phyloP scores from a whole-genome alignment of 2,329 filamentous ascomycete genomes.

The Diaporthe vaccinii region DNA sequence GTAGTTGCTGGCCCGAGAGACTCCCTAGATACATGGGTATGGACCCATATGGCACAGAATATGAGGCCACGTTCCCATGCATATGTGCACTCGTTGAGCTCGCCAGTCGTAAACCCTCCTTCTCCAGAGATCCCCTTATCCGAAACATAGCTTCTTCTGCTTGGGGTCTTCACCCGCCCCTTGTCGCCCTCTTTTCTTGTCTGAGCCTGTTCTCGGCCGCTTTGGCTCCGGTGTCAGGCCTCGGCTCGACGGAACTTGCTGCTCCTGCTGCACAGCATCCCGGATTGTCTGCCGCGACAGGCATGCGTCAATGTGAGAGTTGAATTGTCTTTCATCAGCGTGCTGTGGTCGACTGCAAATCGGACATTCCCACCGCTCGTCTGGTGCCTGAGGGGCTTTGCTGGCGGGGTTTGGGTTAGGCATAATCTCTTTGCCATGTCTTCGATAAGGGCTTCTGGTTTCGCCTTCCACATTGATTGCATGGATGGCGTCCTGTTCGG shows the following conservation, averaged over 20 bases:
- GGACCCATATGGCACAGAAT: too few relatives aligned
- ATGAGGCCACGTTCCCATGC: too few relatives aligned
- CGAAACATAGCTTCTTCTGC: slow-evolving; percentile 68
- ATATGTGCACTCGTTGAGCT: too few relatives aligned
- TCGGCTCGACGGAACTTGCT: slow-evolving; percentile 38
- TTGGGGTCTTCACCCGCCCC: slow-evolving; percentile 54
- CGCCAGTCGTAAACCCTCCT: background rate
- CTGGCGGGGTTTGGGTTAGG: slow-evolving; percentile 62
- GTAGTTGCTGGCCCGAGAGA: too few relatives aligned
- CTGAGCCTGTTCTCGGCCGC: slow-evolving; percentile 47
- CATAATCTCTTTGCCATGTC: slow-evolving; percentile 66
- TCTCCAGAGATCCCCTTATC: slow-evolving; percentile 46
- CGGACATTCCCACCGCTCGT: slow-evolving; percentile 85
- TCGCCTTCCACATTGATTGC: slow-evolving; percentile 70
- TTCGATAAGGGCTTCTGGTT: slow-evolving; percentile 46
- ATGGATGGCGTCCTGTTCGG: slow-evolving; percentile 50
- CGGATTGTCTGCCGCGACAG: slow-evolving; percentile 88
- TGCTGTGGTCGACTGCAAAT: slow-evolving; percentile 84
- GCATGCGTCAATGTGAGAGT: slow-evolving; percentile 93
- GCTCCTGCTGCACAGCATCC: slow-evolving; percentile 76
- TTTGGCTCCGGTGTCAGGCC: slow-evolving; percentile 56
- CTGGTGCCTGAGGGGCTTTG: slow-evolving; percentile 48
- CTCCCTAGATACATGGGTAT: too few relatives aligned
- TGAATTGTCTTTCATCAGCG: slow-evolving; percentile 83
- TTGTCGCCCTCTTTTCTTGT: slow-evolving; percentile 57